A percentile compares a stretch with the other conserved stretches of the same genome.
phyloP scores from a whole-genome alignment of 148 eudicot species.

The Oxyria digyna region DNA sequence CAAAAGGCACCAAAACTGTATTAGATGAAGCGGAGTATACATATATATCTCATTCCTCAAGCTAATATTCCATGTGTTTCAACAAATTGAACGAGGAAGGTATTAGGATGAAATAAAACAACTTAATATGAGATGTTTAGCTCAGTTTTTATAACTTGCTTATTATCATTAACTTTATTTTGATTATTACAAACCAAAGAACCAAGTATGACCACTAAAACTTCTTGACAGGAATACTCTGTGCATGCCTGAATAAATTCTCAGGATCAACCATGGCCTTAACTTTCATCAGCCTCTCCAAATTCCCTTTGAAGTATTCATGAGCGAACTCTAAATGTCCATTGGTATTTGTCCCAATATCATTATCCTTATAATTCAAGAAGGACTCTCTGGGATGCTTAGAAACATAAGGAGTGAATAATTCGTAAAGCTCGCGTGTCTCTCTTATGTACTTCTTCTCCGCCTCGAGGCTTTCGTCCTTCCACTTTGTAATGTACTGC shows the following conservation, averaged over 20 bases:
- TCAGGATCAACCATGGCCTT: slow-evolving; percentile 25
- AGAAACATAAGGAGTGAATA: slow-evolving; percentile 23
- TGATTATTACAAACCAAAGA: neutral
- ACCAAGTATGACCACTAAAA: neutral
- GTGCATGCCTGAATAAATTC: slow-evolving; percentile 22
- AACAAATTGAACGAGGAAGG: no score
- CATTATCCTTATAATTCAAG: slow-evolving; percentile 30
- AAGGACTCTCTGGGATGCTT: slow-evolving; percentile 23
- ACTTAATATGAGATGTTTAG: no score
- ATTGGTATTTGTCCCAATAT: slow-evolving; percentile 17
- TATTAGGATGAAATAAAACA: no score
- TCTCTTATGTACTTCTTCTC: slow-evolving; percentile 6
- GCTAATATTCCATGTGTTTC: no score
- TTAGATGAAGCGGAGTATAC: no score
- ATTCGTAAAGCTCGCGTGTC: slow-evolving; percentile 13
- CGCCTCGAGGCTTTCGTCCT: slow-evolving; percentile 11
- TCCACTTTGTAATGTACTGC: slow-evolving; percentile 21
- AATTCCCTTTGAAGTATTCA: slow-evolving; percentile 25
- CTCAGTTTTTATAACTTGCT: no score
- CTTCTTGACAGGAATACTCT: slow-evolving; percentile 14
- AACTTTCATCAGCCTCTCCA: slow-evolving; percentile 16
- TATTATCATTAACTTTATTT: neutral
- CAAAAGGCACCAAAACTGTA: no score
- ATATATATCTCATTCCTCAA: no score
- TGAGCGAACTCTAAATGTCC: slow-evolving; percentile 17